These are phyloP conservation scores for Cubamyces sp. DNA, from an alignment of 768 basidiomycete genomes.

Conservation along the genomic window DNA sequence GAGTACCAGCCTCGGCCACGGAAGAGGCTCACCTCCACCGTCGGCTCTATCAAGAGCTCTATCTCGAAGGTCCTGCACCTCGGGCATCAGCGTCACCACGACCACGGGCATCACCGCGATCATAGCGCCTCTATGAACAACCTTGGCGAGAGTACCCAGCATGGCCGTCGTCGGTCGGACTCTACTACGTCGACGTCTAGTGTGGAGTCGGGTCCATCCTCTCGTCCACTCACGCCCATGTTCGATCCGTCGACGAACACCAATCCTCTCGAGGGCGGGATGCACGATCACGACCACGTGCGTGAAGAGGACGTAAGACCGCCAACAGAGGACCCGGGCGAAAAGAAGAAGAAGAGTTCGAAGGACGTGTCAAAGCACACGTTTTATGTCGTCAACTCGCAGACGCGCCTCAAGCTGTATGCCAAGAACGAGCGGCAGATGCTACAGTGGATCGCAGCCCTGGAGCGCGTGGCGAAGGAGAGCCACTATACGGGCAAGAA, in stretches of 20 bases:
- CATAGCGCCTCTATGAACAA: conserved; percentile 14
- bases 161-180: conserved; percentile 8
- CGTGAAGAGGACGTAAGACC: conserved; percentile 33
- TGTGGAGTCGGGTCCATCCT: conserved; percentile 34
- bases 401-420: conserved; percentile 83
- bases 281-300: conserved; percentile 26
- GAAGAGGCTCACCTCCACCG: conserved; percentile 40
- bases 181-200: conserved; percentile 37
- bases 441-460: conserved; percentile 93
- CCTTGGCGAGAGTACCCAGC: neutral
- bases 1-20: conserved; percentile 18
- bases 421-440: conserved; percentile 96
- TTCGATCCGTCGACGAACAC: conserved; percentile 81
- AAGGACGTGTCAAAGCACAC: conserved; percentile 88
- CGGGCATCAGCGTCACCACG: conserved; percentile 7
- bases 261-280: conserved; percentile 50
- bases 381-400: conserved; percentile 91
- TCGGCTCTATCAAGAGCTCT: conserved; percentile 52
- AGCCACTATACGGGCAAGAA: conserved; percentile 82
- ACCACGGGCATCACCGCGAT: neutral
- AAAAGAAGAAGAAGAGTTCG: conserved; percentile 49
- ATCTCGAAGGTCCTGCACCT: conserved; percentile 51
- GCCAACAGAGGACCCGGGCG: conserved; percentile 36
- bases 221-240: conserved; percentile 55
- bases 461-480: conserved; percentile 77